Evolutionary conservation across 2,329 filamentous ascomycete species (phyloP).

Genomic region (Sporothrix humicola): DNA sequence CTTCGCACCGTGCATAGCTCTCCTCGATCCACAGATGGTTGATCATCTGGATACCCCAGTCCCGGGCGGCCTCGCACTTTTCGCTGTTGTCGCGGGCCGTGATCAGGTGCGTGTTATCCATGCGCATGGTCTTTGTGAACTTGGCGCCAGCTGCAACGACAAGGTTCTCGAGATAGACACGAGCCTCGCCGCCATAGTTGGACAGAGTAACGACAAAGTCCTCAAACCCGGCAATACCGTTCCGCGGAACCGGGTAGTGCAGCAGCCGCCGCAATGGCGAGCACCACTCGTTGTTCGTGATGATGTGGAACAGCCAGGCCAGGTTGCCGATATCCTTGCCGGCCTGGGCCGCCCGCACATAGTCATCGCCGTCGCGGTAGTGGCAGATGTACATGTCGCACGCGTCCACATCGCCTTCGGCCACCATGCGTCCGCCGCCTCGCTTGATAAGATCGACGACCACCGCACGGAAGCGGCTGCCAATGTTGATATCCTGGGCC

Average conservation of each 20-base stretch:
- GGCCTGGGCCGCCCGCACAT: slow-evolving; percentile 73
- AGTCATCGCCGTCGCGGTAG: slow-evolving; percentile 81
- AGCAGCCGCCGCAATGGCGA: slow-evolving; percentile 81
- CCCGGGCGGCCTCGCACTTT: slow-evolving; percentile 88
- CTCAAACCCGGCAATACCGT: slow-evolving; percentile 80
- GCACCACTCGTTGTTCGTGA: slow-evolving; percentile 87
- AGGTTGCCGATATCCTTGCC: slow-evolving; percentile 89
- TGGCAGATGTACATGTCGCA: slow-evolving; percentile 88
- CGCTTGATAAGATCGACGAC: slow-evolving; percentile 72
- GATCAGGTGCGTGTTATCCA: slow-evolving; percentile 93
- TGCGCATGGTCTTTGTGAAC: slow-evolving; percentile 93
- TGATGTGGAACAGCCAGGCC: slow-evolving; percentile 91
- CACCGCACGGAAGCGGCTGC: slow-evolving; percentile 67
- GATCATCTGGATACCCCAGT: slow-evolving; percentile 88
- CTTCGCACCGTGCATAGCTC: slow-evolving; percentile 86
- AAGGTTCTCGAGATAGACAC: slow-evolving; percentile 91
- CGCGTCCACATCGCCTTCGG: slow-evolving; percentile 66
- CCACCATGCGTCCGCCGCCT: slow-evolving; percentile 73
- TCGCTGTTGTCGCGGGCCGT: slow-evolving; percentile 89
- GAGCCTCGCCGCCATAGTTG: slow-evolving; percentile 94
- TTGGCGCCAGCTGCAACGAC: slow-evolving; percentile 82
- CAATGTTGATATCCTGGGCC: slow-evolving; percentile 74
- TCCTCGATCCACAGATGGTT: slow-evolving; percentile 99
- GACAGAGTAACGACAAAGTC: slow-evolving; percentile 83
- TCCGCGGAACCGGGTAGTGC: slow-evolving; percentile 83